These are phyloP conservation scores for Copromyces sp. DNA, from an alignment of 495 filamentous ascomycete species.

Conservation along the genomic window DNA sequence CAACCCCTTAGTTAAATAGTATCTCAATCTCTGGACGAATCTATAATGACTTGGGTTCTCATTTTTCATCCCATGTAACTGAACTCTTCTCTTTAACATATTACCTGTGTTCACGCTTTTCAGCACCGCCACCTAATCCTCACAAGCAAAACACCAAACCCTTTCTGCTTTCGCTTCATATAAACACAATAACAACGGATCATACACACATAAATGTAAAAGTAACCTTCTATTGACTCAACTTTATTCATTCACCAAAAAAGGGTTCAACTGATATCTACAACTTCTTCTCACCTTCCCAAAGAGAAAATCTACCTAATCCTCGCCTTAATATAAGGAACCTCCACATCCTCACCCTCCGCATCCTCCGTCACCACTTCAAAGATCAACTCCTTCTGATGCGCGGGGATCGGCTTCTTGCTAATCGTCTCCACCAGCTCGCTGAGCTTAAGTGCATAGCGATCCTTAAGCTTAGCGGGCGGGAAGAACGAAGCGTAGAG, in stretches of 20 bases:
- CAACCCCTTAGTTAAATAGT: too few relatives aligned
- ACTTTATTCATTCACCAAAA: not conserved
- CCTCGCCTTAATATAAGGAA: slow-evolving; percentile 93
- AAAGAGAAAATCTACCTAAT: slow-evolving; percentile 18
- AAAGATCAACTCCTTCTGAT: slow-evolving; percentile 93
- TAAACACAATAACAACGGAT: not conserved
- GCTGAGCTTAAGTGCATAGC: slow-evolving; percentile 52
- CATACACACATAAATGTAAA: not conserved
- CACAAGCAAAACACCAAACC: not conserved
- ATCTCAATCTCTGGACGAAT: too few relatives aligned
- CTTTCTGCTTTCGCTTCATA: not conserved
- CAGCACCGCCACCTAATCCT: not conserved
- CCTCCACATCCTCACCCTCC: slow-evolving; percentile 89
- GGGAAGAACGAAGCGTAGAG: slow-evolving; percentile 96
- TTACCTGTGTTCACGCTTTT: not conserved
- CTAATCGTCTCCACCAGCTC: slow-evolving; percentile 79
- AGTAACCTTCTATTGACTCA: not conserved
- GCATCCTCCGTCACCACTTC: slow-evolving; percentile 90
- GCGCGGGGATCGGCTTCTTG: slow-evolving; percentile 80
- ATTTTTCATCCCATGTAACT: not conserved
- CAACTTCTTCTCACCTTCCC: not conserved
- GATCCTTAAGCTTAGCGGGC: slow-evolving; percentile 76
- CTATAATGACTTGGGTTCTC: too few relatives aligned
- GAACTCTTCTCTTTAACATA: not conserved
- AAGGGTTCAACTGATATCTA: not conserved